Percentiles rank a stretch among this genome's conserved stretches.
Conservation (phyloP, 2,329 filamentous ascomycete genomes). For the Aureobasidium sp. region DNA sequence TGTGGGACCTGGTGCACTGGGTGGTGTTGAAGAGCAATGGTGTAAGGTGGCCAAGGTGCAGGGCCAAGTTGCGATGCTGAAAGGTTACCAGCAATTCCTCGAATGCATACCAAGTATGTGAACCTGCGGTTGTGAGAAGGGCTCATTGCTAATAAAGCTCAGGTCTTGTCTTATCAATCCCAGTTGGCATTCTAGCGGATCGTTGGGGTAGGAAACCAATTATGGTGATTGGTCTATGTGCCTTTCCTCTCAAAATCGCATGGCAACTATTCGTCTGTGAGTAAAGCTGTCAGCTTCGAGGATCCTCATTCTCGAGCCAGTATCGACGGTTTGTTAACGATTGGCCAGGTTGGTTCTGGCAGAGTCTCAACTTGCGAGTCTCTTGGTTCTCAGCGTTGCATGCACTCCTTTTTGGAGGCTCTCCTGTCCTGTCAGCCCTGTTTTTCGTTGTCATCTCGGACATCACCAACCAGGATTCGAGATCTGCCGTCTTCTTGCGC, state of each 20-base stretch:
- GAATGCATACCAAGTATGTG: slow-evolving; percentile 41
- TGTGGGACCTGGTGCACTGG: slow-evolving; percentile 27
- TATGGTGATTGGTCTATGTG: slow-evolving; percentile 24
- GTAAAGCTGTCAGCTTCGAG: not conserved
- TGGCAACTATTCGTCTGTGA: slow-evolving; percentile 29
- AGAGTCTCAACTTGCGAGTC: slow-evolving; percentile 26
- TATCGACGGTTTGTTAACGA: not conserved
- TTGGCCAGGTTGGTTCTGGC: slow-evolving; percentile 28
- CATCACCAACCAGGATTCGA: slow-evolving; percentile 23
- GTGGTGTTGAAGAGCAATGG: slow-evolving; percentile 33
- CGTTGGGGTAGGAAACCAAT: slow-evolving; percentile 29
- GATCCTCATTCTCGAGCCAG: too few relatives aligned
- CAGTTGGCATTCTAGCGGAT: slow-evolving; percentile 32
- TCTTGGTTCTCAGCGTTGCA: slow-evolving; percentile 27
- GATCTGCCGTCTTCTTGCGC: slow-evolving; percentile 27
- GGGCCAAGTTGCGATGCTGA: slow-evolving; percentile 45
- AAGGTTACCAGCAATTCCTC: slow-evolving; percentile 41
- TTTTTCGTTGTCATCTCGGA: slow-evolving; percentile 28
- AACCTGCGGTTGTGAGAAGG: slow-evolving; percentile 12
- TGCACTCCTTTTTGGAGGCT: slow-evolving; percentile 26
- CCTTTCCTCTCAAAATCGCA: slow-evolving; percentile 20
- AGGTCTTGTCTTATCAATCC: slow-evolving; percentile 27
- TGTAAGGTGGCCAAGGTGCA: slow-evolving; percentile 49
- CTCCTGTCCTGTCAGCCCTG: slow-evolving; percentile 23
- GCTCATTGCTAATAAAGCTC: not conserved